Conservation (phyloP, 225 moss, liverwort and hornwort genomes). For the Physcomitrium patens region DNA sequence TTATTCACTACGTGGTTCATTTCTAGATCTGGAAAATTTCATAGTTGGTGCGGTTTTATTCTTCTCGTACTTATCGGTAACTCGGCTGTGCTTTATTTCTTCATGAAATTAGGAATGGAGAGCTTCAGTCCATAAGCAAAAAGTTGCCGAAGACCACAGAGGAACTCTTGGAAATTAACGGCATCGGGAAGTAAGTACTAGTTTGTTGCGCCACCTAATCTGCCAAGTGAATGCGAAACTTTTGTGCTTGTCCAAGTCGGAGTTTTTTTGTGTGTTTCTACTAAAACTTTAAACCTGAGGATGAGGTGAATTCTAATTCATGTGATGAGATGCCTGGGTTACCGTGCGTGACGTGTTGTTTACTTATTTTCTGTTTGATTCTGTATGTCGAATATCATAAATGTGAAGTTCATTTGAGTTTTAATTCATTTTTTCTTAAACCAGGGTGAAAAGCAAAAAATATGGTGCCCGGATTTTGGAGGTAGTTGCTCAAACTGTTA, state of each 20-base stretch:
- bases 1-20: background rate
- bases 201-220: background rate
- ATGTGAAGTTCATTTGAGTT: constrained; percentile 13
- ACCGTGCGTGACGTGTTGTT: background rate
- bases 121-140: constrained; percentile 78
- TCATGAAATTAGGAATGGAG: constrained; percentile 64
- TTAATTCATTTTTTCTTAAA: constrained; percentile 15
- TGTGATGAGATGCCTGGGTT: constrained; percentile 15
- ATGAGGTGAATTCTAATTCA: background rate
- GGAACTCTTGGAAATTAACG: constrained; percentile 87
- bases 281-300: background rate
- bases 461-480: constrained; percentile 89
- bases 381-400: constrained; percentile 2
- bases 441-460: constrained; percentile 82
- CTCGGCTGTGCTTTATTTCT: constrained; percentile 9
- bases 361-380: background rate
- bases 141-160: constrained; percentile 81
- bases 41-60: constrained; percentile 10
- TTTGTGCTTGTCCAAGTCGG: background rate
- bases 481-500: constrained; percentile 69
- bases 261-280: background rate
- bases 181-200: constrained; percentile 81
- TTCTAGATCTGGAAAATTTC: constrained; percentile 22
- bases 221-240: background rate
- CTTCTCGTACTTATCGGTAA: constrained; percentile 10